phyloP scores from a whole-genome alignment of 2,329 filamentous ascomycete species.

The Ceratocystis harringtonii region DNA sequence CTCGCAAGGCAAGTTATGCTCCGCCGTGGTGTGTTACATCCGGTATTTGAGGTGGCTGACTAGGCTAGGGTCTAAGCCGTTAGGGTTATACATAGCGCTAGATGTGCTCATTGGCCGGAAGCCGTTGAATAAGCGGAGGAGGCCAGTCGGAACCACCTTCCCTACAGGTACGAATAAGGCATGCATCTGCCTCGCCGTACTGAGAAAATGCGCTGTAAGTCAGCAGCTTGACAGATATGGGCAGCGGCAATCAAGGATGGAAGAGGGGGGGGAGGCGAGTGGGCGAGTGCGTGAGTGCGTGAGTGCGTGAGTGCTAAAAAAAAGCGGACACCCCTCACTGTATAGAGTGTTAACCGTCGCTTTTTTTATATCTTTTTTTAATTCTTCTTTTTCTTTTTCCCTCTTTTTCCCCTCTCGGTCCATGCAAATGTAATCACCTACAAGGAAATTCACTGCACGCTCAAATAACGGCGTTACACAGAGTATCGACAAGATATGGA shows the following conservation, averaged over 20 bases:
- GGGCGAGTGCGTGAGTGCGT: neutral
- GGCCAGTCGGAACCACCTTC: neutral
- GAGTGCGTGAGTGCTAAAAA: neutral
- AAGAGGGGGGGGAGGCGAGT: neutral
- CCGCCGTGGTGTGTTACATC: neutral
- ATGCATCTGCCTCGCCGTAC: neutral
- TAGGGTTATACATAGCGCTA: neutral
- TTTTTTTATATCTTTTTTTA: neutral
- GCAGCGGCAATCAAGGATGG: neutral
- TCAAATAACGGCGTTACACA: neutral
- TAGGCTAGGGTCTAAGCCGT: neutral
- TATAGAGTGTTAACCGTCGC: neutral
- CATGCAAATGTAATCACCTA: neutral
- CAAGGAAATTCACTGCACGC: neutral
- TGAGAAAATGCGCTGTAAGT: neutral
- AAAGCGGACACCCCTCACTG: conserved; percentile 10
- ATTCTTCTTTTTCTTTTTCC: too few relatives aligned
- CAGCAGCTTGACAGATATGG: neutral
- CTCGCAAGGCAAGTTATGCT: neutral
- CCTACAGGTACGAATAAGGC: neutral
- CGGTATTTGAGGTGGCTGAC: neutral
- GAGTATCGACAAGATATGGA: neutral
- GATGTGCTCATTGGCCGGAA: neutral
- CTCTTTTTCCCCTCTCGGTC: neutral
- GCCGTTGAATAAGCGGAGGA: neutral